Percentiles rank a stretch among this genome's conserved stretches.
Evolutionary conservation across 139 green algal genomes (phyloP).

Genomic region (Diplosphaera chodatii): DNA sequence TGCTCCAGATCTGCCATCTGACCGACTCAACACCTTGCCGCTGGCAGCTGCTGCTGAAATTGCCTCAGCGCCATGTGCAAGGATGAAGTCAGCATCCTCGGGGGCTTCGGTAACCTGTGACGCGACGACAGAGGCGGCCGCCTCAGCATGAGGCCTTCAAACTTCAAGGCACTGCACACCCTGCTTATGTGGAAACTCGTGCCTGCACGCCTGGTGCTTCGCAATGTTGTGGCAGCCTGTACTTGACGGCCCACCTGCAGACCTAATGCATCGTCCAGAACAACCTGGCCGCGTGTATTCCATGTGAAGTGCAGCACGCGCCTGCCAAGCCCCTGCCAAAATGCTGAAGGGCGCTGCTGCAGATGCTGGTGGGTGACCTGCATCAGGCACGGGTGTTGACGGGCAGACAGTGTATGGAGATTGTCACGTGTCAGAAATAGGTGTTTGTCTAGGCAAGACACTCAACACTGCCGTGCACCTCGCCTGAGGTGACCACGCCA

Average conservation of each 20-base stretch:
- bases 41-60: constrained; percentile 17
- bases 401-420: too few relatives aligned
- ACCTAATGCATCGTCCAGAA: constrained; percentile 41
- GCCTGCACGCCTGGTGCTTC: too few relatives aligned
- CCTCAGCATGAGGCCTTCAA: too few relatives aligned
- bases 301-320: constrained; percentile 87
- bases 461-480: constrained; percentile 28
- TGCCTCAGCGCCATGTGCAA: constrained; percentile 85
- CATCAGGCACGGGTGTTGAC: too few relatives aligned
- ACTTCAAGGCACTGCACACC: neutral
- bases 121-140: too few relatives aligned
- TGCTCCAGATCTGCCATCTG: constrained; percentile 34
- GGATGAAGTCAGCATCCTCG: constrained; percentile 74
- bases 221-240: too few relatives aligned
- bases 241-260: constrained; percentile 48
- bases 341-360: constrained; percentile 17
- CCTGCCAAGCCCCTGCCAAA: constrained; percentile 53
- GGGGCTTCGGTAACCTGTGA: constrained; percentile 41
- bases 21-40: neutral
- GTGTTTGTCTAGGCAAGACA: too few relatives aligned
- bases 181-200: too few relatives aligned
- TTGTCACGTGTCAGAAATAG: too few relatives aligned
- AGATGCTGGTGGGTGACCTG: constrained; percentile 53
- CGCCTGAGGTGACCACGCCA: constrained; percentile 74
- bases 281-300: constrained; percentile 54